These are phyloP conservation scores for Hericium alpestre DNA, from an alignment of 768 basidiomycete genomes.

Conservation along the genomic window DNA sequence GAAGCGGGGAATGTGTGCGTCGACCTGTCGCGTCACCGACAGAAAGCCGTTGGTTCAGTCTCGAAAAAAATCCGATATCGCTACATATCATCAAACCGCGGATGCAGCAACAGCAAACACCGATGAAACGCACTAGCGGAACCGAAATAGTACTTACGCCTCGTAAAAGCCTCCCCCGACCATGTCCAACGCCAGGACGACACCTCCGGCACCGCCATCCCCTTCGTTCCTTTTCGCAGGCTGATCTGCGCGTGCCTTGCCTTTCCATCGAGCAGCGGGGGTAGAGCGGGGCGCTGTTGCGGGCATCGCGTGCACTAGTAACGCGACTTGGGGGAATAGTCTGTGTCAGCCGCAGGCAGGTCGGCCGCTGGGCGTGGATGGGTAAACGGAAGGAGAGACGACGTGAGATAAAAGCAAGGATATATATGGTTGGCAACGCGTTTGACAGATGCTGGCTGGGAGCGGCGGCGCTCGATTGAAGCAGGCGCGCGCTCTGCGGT, in stretches of 20 bases:
- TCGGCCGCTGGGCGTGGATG: background rate
- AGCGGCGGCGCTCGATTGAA: background rate
- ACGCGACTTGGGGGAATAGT: background rate
- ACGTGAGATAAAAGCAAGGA: background rate
- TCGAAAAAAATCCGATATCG: too few species aligned
- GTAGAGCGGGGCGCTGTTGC: background rate
- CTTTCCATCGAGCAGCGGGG: constrained; percentile 13
- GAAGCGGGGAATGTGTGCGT: too few species aligned
- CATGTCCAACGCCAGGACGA: constrained; percentile 48
- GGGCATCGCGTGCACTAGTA: background rate
- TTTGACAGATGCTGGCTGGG: background rate
- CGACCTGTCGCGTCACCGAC: too few species aligned
- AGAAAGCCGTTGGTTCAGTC: too few species aligned
- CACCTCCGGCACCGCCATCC: constrained; percentile 38
- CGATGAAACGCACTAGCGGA: background rate
- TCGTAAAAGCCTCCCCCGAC: constrained; percentile 44
- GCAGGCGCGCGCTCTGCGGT: background rate
- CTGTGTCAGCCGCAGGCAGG: background rate
- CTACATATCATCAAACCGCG: too few species aligned
- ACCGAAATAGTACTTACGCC: constrained; percentile 36
- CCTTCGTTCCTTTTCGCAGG: constrained; percentile 25
- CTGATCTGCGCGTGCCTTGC: constrained; percentile 11
- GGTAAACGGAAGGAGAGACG: background rate
- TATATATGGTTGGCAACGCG: background rate
- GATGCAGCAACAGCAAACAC: too few species aligned